Evolutionary conservation across 257 asterid species (phyloP).

Genomic region (Solanum pennellii): DNA sequence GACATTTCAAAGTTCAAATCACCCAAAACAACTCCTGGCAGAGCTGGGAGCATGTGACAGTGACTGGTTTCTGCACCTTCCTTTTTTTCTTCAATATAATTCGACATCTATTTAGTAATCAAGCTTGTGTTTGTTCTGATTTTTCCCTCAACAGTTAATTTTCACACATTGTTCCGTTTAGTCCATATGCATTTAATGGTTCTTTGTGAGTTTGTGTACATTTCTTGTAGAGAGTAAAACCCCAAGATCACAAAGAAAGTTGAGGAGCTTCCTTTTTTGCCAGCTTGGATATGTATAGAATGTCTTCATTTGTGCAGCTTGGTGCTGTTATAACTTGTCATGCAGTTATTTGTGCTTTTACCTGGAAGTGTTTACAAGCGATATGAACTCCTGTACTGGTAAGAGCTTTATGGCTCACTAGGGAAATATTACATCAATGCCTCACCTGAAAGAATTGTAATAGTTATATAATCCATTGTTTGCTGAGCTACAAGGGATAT

Average conservation of each 20-base stretch:
- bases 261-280: background rate
- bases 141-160: conserved; percentile 1
- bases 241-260: background rate
- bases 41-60: conserved; percentile 41
- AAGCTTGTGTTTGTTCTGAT: background rate
- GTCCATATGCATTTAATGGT: conserved; percentile 3
- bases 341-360: background rate
- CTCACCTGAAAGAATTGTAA: background rate
- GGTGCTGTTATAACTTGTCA: background rate
- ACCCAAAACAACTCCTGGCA: conserved; percentile 26
- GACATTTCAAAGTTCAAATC: conserved; percentile 55
- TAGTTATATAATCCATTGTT: background rate
- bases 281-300: background rate
- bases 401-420: background rate
- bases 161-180: background rate
- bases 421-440: background rate
- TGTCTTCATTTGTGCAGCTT: background rate
- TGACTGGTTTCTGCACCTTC: background rate
- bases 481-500: background rate
- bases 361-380: background rate
- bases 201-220: conserved; percentile 14
- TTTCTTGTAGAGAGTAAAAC: conserved; percentile 14
- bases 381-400: background rate
- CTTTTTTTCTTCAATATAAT: background rate
- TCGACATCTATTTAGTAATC: background rate